Evolutionary conservation across 2,329 filamentous ascomycete species (phyloP).

Genomic region (Xenosphaeropsis pyriputrescens): DNA sequence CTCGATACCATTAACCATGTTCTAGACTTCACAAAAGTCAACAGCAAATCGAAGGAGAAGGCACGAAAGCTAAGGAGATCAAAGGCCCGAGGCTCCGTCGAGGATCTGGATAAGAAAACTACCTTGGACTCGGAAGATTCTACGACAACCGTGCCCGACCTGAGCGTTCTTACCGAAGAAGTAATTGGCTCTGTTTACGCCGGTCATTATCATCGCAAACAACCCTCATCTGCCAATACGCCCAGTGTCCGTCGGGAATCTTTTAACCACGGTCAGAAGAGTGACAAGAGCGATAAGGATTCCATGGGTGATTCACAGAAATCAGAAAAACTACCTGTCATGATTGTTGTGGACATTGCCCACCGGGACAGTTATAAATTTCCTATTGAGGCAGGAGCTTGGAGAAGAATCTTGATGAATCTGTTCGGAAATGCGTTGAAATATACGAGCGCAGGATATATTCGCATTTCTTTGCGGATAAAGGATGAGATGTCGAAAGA

Average conservation of each 20-base stretch:
- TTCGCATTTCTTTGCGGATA: constrained; percentile 25
- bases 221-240: no score
- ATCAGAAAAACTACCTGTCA: constrained; percentile 13
- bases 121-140: background rate
- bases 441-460: constrained; percentile 36
- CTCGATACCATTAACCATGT: constrained; percentile 38
- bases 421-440: constrained; percentile 47
- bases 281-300: constrained; percentile 10
- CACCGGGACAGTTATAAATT: constrained; percentile 19
- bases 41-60: constrained; percentile 17
- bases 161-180: constrained; percentile 19
- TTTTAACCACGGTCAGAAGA: constrained; percentile 4
- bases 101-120: no score
- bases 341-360: constrained; percentile 27
- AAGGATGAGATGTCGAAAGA: constrained; percentile 1
- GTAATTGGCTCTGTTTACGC: constrained; percentile 20
- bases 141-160: constrained; percentile 11
- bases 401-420: constrained; percentile 37
- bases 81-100: constrained; percentile 1
- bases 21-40: constrained; percentile 39
- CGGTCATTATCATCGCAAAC: constrained; percentile 16
- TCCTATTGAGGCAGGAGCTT: constrained; percentile 11
- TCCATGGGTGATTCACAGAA: constrained; percentile 1
- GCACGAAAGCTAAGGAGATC: constrained; percentile 7
- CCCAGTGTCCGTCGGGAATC: constrained; percentile 2